phyloP scores from a whole-genome alignment of 768 basidiomycete species.

The Crepidotus variabilis region DNA sequence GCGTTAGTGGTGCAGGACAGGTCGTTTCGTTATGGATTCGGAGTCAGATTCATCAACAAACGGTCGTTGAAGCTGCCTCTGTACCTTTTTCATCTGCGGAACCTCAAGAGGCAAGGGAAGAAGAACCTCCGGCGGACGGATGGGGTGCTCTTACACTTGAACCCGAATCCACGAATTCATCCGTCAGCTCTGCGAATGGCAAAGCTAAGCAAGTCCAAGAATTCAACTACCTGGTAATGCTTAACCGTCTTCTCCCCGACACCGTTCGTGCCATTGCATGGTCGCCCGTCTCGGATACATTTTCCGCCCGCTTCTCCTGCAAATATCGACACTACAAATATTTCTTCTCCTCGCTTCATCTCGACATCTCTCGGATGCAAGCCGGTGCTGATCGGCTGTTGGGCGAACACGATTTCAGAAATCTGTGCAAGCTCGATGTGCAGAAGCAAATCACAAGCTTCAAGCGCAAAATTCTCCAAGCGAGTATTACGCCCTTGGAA shows the following conservation, averaged over 20 bases:
- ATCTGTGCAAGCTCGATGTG: conserved; percentile 91
- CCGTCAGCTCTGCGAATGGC: conserved; percentile 9
- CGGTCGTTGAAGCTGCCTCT: conserved; percentile 10
- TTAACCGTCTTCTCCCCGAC: conserved; percentile 85
- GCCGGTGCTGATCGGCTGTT: conserved; percentile 66
- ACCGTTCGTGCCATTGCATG: conserved; percentile 91
- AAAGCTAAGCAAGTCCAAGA: conserved; percentile 36
- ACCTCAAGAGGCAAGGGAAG: not conserved
- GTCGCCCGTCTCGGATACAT: conserved; percentile 77
- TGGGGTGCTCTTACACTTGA: conserved; percentile 32
- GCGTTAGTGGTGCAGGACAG: conserved; percentile 92
- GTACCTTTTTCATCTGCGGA: too few relatives aligned
- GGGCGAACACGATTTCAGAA: conserved; percentile 94
- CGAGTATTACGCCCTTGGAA: conserved; percentile 52
- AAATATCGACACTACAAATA: conserved; percentile 93
- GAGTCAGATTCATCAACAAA: conserved; percentile 48
- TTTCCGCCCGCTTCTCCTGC: conserved; percentile 90
- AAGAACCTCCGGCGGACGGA: conserved; percentile 27
- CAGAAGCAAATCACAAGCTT: conserved; percentile 88
- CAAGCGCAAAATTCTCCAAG: conserved; percentile 60
- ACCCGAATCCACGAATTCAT: conserved; percentile 13
- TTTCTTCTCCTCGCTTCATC: conserved; percentile 71
- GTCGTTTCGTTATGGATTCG: conserved; percentile 91
- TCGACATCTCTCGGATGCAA: conserved; percentile 76
- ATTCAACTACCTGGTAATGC: conserved; percentile 70